Evolutionary conservation across 139 green algal species (phyloP), one percentile per base, ranked within the genome.

Genomic region (Chara braunii): DNA sequence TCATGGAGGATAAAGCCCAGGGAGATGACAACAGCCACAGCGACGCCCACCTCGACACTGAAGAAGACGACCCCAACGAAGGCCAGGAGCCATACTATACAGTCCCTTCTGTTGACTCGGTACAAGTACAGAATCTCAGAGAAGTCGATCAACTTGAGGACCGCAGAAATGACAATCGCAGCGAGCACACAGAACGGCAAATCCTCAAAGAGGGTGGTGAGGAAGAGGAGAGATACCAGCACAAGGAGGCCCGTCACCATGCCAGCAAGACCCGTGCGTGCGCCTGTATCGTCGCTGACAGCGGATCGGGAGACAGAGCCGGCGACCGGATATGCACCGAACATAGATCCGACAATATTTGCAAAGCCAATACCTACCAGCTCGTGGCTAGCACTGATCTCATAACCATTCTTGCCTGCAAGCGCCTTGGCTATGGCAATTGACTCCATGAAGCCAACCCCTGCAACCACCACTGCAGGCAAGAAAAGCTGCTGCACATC

Each of bases 371-470:
- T 65, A 14, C 81, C 89, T 2, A 85, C 57, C 51, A 95, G 85
- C 82, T 95, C 89, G 68, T 90, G 84, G 37, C 90, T 94, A 30
- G 80, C 64, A 62, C 77, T 68, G 30, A 80, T 12, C 36, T 84
- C 64, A 64, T 95, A 95, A 29, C 80, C 67, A 71, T 95, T 88
- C 77, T 87, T 86, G 32, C 60, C 60, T 0, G 89, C 88, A 30
- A 95, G 78, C 0, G 84, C 80, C 29, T 88, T 86, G 11, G 86
- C 88, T 23, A 95, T 95, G 62, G 79, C 84, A 33, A 94, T 90
- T 37, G 74, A 86, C 72, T 95, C 88, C 40, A 87, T 64, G 32
- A 91, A 43, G 35, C 87, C 88, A 14, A 95, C 86, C 0, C 87
- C 51, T 54, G 31, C 35, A 0, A 82, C 69, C 1, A 81, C 43